Percentiles rank a stretch among this genome's conserved stretches.
phyloP scores from a whole-genome alignment of 768 basidiomycete genomes.

The Boletus vinaceobasis region DNA sequence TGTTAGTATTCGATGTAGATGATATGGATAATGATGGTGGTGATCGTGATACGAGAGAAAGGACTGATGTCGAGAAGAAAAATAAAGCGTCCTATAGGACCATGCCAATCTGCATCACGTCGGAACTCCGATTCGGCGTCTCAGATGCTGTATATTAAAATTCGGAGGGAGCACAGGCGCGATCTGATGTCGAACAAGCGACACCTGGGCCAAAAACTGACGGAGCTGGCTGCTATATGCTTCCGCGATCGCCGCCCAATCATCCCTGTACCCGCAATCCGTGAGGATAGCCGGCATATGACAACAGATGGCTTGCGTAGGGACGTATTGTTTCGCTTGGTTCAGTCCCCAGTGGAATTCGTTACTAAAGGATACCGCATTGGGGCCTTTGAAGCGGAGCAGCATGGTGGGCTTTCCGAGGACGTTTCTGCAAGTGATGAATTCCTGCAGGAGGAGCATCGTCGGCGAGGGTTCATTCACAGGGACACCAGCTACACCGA shows the following conservation, averaged over 20 bases:
- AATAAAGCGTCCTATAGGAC: neutral
- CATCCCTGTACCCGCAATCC: conserved; percentile 27
- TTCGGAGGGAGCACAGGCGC: conserved; percentile 31
- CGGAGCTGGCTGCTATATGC: conserved; percentile 29
- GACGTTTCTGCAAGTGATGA: conserved; percentile 18
- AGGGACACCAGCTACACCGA: conserved; percentile 20
- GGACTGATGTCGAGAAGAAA: neutral
- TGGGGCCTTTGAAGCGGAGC: conserved; percentile 30
- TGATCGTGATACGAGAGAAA: neutral
- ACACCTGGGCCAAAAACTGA: conserved; percentile 31
- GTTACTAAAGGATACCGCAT: conserved; percentile 24
- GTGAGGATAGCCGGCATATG: conserved; percentile 17
- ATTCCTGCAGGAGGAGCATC: conserved; percentile 29
- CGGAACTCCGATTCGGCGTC: conserved; percentile 25
- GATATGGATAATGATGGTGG: neutral
- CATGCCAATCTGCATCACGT: conserved; percentile 8
- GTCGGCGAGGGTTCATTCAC: conserved; percentile 30
- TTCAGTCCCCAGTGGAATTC: conserved; percentile 31
- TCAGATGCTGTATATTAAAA: conserved; percentile 32
- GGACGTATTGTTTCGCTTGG: conserved; percentile 26
- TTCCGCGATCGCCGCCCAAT: conserved; percentile 30
- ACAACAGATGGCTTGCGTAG: conserved; percentile 21
- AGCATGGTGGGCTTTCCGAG: conserved; percentile 22
- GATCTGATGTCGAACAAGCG: conserved; percentile 29
- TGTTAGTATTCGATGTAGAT: neutral